These are phyloP conservation scores for Tylopilus vinaceipallidus DNA, from an alignment of 768 basidiomycete genomes.

Conservation along the genomic window DNA sequence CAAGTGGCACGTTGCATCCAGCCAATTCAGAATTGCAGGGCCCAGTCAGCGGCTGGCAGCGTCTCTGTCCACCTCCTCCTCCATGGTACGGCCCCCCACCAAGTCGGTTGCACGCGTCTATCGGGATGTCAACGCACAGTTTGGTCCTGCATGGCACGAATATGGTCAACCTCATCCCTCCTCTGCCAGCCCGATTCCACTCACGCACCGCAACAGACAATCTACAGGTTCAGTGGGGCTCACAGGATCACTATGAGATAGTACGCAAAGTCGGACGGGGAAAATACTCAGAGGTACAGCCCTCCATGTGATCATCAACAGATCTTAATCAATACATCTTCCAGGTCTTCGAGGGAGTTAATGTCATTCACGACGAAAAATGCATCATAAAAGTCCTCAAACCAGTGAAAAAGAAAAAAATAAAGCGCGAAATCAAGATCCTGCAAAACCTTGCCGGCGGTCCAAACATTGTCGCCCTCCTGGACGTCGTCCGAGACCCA, in stretches of 20 bases:
- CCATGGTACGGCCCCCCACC: conserved; percentile 69
- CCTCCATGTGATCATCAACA: conserved; percentile 4
- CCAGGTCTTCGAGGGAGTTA: conserved; percentile 91
- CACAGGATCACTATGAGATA: conserved; percentile 97
- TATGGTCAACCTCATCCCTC: conserved; percentile 60
- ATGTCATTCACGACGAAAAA: conserved; percentile 87
- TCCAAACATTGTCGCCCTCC: conserved; percentile 87
- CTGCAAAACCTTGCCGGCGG: conserved; percentile 95
- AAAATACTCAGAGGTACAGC: conserved; percentile 87
- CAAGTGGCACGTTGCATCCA: conserved; percentile 18
- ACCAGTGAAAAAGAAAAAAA: conserved; percentile 99
- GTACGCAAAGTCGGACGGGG: conserved; percentile 94
- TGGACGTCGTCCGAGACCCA: conserved; percentile 95
- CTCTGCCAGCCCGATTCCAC: background rate
- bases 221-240: conserved; percentile 95
- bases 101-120: conserved; percentile 88
- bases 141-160: conserved; percentile 93
- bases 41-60: conserved; percentile 14
- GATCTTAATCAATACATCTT: conserved; percentile 14
- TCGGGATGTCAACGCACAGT: conserved; percentile 80
- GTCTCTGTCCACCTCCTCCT: conserved; percentile 17
- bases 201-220: conserved; percentile 60
- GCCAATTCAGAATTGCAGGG: conserved; percentile 3
- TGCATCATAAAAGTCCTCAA: conserved; percentile 99
- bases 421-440: conserved; percentile 98